Evolutionary conservation across 371 early-diverging fungal genomes (phyloP), one percentile per base, ranked within the genome.

Genomic region (Apophysomyces ossiformis): DNA sequence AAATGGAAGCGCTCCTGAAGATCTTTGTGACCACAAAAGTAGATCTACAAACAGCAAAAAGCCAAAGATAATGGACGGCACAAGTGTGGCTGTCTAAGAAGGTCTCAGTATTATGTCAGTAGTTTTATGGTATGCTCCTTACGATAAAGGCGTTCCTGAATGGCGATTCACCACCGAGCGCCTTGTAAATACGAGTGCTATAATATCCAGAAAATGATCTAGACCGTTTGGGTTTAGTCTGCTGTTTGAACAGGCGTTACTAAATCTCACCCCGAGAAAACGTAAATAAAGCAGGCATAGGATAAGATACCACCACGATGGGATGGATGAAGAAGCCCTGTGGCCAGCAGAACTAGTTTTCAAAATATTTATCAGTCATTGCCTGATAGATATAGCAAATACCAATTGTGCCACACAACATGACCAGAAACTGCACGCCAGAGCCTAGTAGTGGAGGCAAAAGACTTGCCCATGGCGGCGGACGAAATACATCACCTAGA

Each of bases 401-500:
- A 77, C 4, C 83, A 87, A n/a, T 73, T 74, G 18, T 75, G 60
- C 6, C 32, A 26, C 32, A 26, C 2, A 79, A 66, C 89, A 92
- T 92, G 64, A 84, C 79, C 54, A 90, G 71, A 16, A 92, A 69
- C 61, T 95, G 95, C 15, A 92, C 89, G 8, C 94, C 94, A 12
- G 86, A 89, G n/a, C 95, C 95, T 56, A 94, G 62, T 36, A 93
- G 68, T 3, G 92, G 90, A 15, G 91, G 85, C 61, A 95, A 73
- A 32, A 91, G 69, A 58, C 85, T 84, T 35, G 84, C 72, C 37
- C 83, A 76, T 36, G 63, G 67, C 0, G 94, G 94, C 1, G 92
- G 81, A 12, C 94, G 76, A 71, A 94, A 92, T 21, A 93, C 92
- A 74, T 95, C 95, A 16, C 93, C 95, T 60, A 94, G 95, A 1